Evolutionary conservation across 768 basidiomycete genomes (phyloP).

Genomic region (Hericium erinaceus): DNA sequence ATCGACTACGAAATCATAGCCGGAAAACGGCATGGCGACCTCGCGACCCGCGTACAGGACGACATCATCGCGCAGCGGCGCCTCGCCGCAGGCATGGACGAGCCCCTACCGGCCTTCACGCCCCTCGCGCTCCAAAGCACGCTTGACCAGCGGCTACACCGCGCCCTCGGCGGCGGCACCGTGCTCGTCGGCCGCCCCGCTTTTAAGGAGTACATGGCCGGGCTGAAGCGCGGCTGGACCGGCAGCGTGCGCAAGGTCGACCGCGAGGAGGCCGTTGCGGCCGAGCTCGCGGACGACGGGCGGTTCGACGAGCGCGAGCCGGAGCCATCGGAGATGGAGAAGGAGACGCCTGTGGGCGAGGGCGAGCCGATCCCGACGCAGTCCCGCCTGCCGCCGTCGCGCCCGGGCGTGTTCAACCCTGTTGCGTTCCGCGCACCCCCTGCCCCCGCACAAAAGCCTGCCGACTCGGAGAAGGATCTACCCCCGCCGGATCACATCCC

Average conservation of each 20-base stretch:
- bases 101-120: slow-evolving; percentile 30
- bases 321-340: slow-evolving; percentile 19
- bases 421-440: slow-evolving; percentile 19
- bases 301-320: slow-evolving; percentile 62
- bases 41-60: slow-evolving; percentile 67
- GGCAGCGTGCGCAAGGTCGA: slow-evolving; percentile 60
- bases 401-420: slow-evolving; percentile 19
- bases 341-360: slow-evolving; percentile 18
- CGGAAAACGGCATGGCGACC: slow-evolving; percentile 79
- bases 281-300: slow-evolving; percentile 59
- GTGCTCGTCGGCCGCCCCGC: slow-evolving; percentile 83
- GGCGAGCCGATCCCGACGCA: slow-evolving; percentile 33
- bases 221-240: slow-evolving; percentile 78
- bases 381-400: slow-evolving; percentile 28
- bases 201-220: slow-evolving; percentile 92
- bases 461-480: slow-evolving; percentile 24
- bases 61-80: slow-evolving; percentile 66
- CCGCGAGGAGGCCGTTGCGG: slow-evolving; percentile 60
- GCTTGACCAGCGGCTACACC: slow-evolving; percentile 40
- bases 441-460: slow-evolving; percentile 12
- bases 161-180: slow-evolving; percentile 73
- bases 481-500: slow-evolving; percentile 51
- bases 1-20: slow-evolving; percentile 82
- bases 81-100: slow-evolving; percentile 53
- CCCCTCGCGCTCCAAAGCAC: slow-evolving; percentile 45